Evolutionary conservation across 768 basidiomycete species (phyloP).

Genomic region (Boletellus sp.): DNA sequence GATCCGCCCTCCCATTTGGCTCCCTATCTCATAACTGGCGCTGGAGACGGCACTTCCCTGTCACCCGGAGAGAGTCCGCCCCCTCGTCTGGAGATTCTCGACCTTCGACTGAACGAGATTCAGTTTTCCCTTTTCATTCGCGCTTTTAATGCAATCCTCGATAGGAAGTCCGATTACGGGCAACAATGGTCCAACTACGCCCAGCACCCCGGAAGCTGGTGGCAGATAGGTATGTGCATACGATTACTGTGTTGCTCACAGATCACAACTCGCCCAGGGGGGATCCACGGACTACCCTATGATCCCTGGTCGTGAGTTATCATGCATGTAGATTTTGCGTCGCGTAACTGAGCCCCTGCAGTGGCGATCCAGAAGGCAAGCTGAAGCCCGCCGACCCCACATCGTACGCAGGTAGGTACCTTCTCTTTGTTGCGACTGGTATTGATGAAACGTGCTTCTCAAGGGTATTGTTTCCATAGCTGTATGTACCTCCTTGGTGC

Average conservation of each 20-base stretch:
- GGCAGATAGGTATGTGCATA: slow-evolving; percentile 14
- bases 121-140: slow-evolving; percentile 20
- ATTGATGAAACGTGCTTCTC: slow-evolving; percentile 1
- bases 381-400: slow-evolving; percentile 1
- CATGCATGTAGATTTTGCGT: neutral
- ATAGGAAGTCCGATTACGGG: neutral
- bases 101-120: slow-evolving; percentile 10
- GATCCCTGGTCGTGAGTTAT: slow-evolving; percentile 8
- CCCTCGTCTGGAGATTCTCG: slow-evolving; percentile 17
- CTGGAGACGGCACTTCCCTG: neutral
- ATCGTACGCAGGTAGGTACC: slow-evolving; percentile 9
- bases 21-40: slow-evolving; percentile 12
- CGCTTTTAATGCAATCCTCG: slow-evolving; percentile 4
- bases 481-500: neutral
- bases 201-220: slow-evolving; percentile 18
- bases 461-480: slow-evolving; percentile 21
- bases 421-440: neutral
- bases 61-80: no score
- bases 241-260: neutral
- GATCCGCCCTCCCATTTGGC: no score
- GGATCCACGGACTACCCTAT: slow-evolving; percentile 19
- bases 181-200: slow-evolving; percentile 4
- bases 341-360: neutral
- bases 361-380: slow-evolving; percentile 17
- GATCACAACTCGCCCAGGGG: slow-evolving; percentile 4